Conservation (phyloP, 768 basidiomycete species). For the Hygrocybe coccinea region DNA sequence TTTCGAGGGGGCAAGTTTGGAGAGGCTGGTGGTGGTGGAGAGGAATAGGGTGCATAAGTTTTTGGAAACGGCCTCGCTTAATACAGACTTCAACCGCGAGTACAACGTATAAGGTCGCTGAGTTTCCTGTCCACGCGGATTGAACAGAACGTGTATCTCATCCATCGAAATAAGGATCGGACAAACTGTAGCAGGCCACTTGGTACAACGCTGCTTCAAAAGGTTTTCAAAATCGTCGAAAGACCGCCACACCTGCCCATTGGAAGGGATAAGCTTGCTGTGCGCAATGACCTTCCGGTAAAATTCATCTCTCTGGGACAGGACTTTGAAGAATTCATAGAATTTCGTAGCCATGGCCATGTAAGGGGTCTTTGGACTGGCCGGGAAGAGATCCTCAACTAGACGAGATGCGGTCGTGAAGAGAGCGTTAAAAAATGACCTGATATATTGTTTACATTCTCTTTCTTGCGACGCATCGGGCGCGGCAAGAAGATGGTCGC, state of each 20-base stretch:
- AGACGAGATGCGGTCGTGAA: background rate
- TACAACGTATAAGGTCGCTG: background rate
- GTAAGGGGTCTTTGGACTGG: background rate
- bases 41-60: conserved; percentile 3
- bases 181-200: background rate
- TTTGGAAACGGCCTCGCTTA: background rate
- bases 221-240: background rate
- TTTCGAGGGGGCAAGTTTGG: conserved; percentile 5
- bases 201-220: conserved; percentile 1
- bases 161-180: conserved; percentile 7
- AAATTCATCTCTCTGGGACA: conserved; percentile 1
- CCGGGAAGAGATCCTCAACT: conserved; percentile 1
- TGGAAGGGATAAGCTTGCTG: background rate
- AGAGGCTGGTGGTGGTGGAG: conserved; percentile 3
- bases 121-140: background rate
- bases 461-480: background rate
- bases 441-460: conserved; percentile 3
- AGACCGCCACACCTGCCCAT: background rate
- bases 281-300: background rate
- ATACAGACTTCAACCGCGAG: conserved; percentile 8
- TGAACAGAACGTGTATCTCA: conserved; percentile 6
- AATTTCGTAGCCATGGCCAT: background rate
- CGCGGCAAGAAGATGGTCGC: conserved; percentile 1
- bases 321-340: conserved; percentile 1
- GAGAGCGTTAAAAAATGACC: conserved; percentile 1